These are phyloP conservation scores for Ampelocalamus luodianensis DNA, from an alignment of 176 grass and related monocot genomes.

Conservation along the genomic window DNA sequence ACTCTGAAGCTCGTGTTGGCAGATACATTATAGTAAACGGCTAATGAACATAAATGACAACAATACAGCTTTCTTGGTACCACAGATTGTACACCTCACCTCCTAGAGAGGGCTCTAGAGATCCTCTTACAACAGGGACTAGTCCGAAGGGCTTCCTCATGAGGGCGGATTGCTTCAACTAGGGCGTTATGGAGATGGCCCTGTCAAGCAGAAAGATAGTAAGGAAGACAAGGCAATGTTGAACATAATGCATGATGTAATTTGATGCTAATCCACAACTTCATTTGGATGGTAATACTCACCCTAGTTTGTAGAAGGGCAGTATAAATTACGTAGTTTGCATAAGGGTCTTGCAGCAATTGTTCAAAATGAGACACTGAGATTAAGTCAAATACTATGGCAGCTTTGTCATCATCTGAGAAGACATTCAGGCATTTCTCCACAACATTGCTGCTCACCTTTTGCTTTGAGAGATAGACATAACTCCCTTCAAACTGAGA, in stretches of 20 bases:
- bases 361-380: constrained; percentile 67
- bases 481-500: constrained; percentile 77
- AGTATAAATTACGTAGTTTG: constrained; percentile 83
- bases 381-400: constrained; percentile 70
- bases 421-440: constrained; percentile 88
- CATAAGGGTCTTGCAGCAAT: constrained; percentile 83
- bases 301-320: constrained; percentile 76
- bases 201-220: constrained; percentile 46
- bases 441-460: constrained; percentile 95
- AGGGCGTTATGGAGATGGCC: constrained; percentile 52
- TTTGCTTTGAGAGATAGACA: constrained; percentile 80
- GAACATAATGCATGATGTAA: not conserved
- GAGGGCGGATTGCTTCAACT: constrained; percentile 64
- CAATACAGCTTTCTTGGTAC: constrained; percentile 44
- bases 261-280: not conserved
- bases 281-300: constrained; percentile 12
- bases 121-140: constrained; percentile 90
- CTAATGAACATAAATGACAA: constrained; percentile 60
- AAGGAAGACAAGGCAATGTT: not conserved
- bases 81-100: constrained; percentile 58
- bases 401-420: constrained; percentile 57
- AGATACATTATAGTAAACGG: constrained; percentile 45
- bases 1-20: constrained; percentile 38
- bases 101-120: constrained; percentile 61
- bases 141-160: constrained; percentile 67